phyloP scores from a whole-genome alignment of 2,329 filamentous ascomycete genomes.

The Orbilia javanica region DNA sequence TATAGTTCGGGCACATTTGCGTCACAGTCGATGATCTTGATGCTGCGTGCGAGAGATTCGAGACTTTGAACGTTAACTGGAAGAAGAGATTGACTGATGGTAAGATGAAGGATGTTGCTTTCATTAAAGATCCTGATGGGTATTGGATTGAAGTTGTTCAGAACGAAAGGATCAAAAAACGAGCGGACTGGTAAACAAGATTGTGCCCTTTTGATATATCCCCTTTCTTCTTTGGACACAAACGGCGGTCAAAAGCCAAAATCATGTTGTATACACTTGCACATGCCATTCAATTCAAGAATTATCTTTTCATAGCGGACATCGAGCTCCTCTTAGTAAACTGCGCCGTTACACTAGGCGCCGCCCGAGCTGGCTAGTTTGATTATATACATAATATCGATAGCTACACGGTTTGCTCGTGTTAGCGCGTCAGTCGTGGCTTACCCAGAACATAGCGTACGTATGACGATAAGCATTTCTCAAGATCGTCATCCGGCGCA shows the following conservation, averaged over 20 bases:
- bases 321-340: neutral
- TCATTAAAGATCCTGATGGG: slow-evolving; percentile 86
- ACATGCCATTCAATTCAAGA: neutral
- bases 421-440: neutral
- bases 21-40: slow-evolving; percentile 89
- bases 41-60: slow-evolving; percentile 86
- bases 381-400: too few species aligned
- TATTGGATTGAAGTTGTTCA: slow-evolving; percentile 87
- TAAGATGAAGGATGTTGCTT: slow-evolving; percentile 89
- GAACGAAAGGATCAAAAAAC: slow-evolving; percentile 76
- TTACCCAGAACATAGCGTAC: neutral
- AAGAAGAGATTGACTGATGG: slow-evolving; percentile 96
- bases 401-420: neutral
- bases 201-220: too few species aligned
- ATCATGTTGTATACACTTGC: neutral
- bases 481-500: slow-evolving; percentile 12
- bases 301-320: neutral
- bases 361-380: too few species aligned
- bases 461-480: neutral
- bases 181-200: slow-evolving; percentile 56
- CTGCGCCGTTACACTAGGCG: too few species aligned
- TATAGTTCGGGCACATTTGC: slow-evolving; percentile 60
- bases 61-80: slow-evolving; percentile 84
- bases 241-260: neutral
- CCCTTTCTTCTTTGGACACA: too few species aligned